A percentile compares a stretch with the other conserved stretches of the same genome.
Evolutionary conservation across 2,329 filamentous ascomycete genomes (phyloP).

Genomic region (Beauveria sp.): DNA sequence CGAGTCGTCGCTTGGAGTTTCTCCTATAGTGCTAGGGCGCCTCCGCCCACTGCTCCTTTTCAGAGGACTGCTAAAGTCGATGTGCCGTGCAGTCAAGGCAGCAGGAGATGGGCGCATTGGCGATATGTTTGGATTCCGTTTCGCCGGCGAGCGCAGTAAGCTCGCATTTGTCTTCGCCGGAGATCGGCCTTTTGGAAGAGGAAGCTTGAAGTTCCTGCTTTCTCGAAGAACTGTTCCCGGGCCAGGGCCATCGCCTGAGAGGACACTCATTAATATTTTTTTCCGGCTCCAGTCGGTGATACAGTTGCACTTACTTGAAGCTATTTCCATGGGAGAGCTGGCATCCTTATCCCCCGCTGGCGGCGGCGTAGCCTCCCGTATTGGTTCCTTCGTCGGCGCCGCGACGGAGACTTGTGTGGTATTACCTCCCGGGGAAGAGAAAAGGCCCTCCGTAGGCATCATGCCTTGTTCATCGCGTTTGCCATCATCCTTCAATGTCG

Average conservation of each 20-base stretch:
- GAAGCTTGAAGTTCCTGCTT: slow-evolving; percentile 31
- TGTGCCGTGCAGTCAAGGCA: slow-evolving; percentile 41
- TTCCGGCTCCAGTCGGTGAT: not conserved
- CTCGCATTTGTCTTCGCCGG: slow-evolving; percentile 56
- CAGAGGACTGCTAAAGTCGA: slow-evolving; percentile 41
- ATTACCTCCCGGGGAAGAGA: slow-evolving; percentile 65
- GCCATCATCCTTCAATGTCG: slow-evolving; percentile 70
- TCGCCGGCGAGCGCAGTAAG: slow-evolving; percentile 42
- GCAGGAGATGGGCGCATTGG: slow-evolving; percentile 33
- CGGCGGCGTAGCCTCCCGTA: slow-evolving; percentile 15
- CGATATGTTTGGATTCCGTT: slow-evolving; percentile 51
- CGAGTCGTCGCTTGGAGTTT: slow-evolving; percentile 17
- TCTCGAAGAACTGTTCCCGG: slow-evolving; percentile 44
- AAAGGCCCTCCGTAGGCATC: slow-evolving; percentile 78
- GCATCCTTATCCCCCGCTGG: slow-evolving; percentile 18
- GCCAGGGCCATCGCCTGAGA: slow-evolving; percentile 43
- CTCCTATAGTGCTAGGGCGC: slow-evolving; percentile 16
- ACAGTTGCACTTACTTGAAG: slow-evolving; percentile 33
- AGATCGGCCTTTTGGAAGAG: slow-evolving; percentile 41
- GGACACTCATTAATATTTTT: slow-evolving; percentile 16
- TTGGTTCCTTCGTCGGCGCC: slow-evolving; percentile 1
- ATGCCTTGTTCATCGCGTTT: slow-evolving; percentile 86
- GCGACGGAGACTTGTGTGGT: slow-evolving; percentile 10
- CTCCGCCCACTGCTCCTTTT: slow-evolving; percentile 1
- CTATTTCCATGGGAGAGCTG: slow-evolving; percentile 47